Evolutionary conservation across 2,329 filamentous ascomycete species (phyloP).

Genomic region (Alternaria tenuissima): DNA sequence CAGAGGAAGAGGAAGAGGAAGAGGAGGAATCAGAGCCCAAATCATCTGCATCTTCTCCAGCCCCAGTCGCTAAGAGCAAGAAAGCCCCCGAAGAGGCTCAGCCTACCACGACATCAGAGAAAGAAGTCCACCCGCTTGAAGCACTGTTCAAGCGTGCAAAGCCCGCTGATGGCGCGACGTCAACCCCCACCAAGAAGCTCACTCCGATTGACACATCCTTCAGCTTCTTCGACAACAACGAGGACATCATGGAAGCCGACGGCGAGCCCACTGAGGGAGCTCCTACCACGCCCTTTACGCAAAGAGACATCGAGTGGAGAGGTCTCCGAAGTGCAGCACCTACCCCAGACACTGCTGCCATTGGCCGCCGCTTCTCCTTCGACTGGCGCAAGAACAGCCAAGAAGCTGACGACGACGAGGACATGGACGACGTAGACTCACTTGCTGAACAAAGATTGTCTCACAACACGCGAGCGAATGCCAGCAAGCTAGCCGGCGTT

Average conservation of each 20-base stretch:
- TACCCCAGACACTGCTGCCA: slow-evolving; percentile 90
- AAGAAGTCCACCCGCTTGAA: slow-evolving; percentile 81
- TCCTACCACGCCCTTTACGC: slow-evolving; percentile 85
- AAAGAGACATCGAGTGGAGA: slow-evolving; percentile 78
- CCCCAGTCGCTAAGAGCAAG: slow-evolving; percentile 18
- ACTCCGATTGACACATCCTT: slow-evolving; percentile 67
- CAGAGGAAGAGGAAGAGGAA: slow-evolving; percentile 31
- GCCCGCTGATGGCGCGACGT: slow-evolving; percentile 39
- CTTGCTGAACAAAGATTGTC: slow-evolving; percentile 37
- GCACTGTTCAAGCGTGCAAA: slow-evolving; percentile 84
- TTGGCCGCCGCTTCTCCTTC: slow-evolving; percentile 69
- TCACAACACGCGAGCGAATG: slow-evolving; percentile 44
- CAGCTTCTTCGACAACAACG: slow-evolving; percentile 74
- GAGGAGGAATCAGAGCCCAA: slow-evolving; percentile 25
- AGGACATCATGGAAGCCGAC: slow-evolving; percentile 52
- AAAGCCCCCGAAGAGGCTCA: slow-evolving; percentile 23
- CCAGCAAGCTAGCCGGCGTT: slow-evolving; percentile 27
- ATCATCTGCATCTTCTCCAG: slow-evolving; percentile 24
- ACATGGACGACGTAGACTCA: slow-evolving; percentile 30
- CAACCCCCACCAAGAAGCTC: slow-evolving; percentile 49
- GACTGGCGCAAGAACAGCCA: slow-evolving; percentile 51
- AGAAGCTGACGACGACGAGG: slow-evolving; percentile 57
- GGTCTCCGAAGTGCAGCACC: slow-evolving; percentile 87
- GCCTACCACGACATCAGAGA: slow-evolving; percentile 32
- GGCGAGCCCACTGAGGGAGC: slow-evolving; percentile 42